Conservation (phyloP, 108 stramenopile genomes). For the Cyclotella cryptica region DNA sequence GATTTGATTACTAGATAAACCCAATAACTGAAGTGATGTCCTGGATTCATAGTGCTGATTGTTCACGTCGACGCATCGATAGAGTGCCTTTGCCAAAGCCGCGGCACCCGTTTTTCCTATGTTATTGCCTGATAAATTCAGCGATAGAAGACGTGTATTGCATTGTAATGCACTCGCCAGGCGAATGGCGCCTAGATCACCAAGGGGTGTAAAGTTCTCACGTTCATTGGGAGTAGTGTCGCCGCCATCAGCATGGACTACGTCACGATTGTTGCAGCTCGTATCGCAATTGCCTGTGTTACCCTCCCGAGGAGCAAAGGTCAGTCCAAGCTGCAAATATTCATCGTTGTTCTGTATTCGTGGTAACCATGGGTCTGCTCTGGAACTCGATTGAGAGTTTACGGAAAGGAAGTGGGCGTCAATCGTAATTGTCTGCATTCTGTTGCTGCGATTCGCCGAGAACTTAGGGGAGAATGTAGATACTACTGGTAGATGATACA, state of each 20-base stretch:
- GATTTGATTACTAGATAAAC: slow-evolving; percentile 26
- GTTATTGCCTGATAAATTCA: slow-evolving; percentile 26
- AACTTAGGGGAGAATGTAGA: too few species aligned
- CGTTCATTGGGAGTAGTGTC: too few species aligned
- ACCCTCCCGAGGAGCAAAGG: slow-evolving; percentile 3
- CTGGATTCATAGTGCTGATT: neutral
- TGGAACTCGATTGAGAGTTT: neutral
- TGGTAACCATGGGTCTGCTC: neutral
- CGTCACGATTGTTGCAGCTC: too few species aligned
- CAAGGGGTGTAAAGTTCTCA: neutral
- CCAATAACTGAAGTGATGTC: slow-evolving; percentile 19
- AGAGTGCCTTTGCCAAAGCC: slow-evolving; percentile 14
- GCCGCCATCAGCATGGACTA: too few species aligned
- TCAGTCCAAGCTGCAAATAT: neutral
- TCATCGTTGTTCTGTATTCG: slow-evolving; percentile 8
- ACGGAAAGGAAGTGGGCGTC: neutral
- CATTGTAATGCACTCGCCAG: slow-evolving; percentile 10
- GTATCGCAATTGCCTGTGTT: too few species aligned
- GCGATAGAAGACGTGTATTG: slow-evolving; percentile 20
- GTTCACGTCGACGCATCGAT: neutral
- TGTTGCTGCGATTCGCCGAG: too few species aligned
- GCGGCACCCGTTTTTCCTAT: slow-evolving; percentile 17
- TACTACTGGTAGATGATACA: too few species aligned
- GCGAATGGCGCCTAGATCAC: slow-evolving; percentile 32
- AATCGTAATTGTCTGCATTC: slow-evolving; percentile 45